Percentiles rank a stretch among this genome's conserved stretches.
phyloP scores from a whole-genome alignment of 2,329 filamentous ascomycete genomes.

The Trichoderma koningii region DNA sequence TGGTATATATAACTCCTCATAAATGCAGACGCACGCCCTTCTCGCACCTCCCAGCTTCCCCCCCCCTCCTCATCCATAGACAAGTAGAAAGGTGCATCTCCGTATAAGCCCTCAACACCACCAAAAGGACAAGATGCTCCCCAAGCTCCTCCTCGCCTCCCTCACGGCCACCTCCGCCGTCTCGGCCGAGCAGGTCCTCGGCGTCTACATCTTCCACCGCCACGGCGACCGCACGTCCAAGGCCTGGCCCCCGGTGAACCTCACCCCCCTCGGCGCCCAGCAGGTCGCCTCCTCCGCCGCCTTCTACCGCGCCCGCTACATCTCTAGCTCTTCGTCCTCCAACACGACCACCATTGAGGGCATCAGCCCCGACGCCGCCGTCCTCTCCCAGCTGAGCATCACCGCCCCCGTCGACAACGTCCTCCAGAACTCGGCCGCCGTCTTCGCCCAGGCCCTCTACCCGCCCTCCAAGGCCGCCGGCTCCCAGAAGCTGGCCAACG shows the following conservation, averaged over 20 bases:
- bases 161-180: conserved; percentile 38
- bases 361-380: conserved; percentile 67
- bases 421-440: conserved; percentile 75
- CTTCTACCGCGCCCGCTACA: conserved; percentile 77
- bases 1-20: too few species aligned
- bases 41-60: too few species aligned
- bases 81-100: too few species aligned
- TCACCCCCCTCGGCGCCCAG: conserved; percentile 78
- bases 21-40: too few species aligned
- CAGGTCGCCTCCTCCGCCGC: conserved; percentile 72
- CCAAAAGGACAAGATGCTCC: conserved; percentile 38
- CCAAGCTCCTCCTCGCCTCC: conserved; percentile 44
- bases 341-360: conserved; percentile 60
- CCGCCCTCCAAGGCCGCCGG: conserved; percentile 64
- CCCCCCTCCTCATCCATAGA: too few species aligned
- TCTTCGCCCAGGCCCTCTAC: conserved; percentile 84
- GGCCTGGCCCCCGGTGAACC: conserved; percentile 65
- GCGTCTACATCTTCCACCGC: conserved; percentile 83
- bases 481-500: conserved; percentile 69
- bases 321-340: conserved; percentile 40
- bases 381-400: conserved; percentile 69
- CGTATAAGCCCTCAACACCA: too few species aligned
- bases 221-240: conserved; percentile 90
- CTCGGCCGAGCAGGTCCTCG: conserved; percentile 69
- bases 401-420: conserved; percentile 74